These are phyloP conservation scores for Lentinus brumalis DNA, from an alignment of 768 basidiomycete genomes.

Conservation along the genomic window DNA sequence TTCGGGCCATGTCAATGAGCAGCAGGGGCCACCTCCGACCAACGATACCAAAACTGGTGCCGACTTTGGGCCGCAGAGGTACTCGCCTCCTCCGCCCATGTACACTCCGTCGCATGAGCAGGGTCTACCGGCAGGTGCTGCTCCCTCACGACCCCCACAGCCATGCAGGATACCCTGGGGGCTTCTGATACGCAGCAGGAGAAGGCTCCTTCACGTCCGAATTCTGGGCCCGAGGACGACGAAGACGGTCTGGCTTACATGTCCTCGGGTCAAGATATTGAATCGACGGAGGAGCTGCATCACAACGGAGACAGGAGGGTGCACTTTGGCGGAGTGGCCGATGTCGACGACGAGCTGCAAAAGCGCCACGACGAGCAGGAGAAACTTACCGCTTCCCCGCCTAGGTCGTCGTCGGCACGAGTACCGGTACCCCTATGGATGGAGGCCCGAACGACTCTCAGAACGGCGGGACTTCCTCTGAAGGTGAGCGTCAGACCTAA, in stretches of 20 bases:
- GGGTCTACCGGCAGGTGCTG: conserved; percentile 45
- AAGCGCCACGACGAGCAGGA: conserved; percentile 14
- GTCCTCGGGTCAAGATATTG: conserved; percentile 17
- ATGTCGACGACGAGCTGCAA: conserved; percentile 41
- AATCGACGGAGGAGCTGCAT: conserved; percentile 6
- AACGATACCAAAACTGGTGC: conserved; percentile 5
- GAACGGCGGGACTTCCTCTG: not conserved
- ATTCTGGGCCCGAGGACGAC: conserved; percentile 23
- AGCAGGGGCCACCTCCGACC: not conserved
- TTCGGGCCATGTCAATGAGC: not conserved
- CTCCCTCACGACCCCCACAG: conserved; percentile 30
- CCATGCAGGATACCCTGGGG: not conserved
- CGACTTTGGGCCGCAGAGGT: conserved; percentile 24
- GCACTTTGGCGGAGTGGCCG: conserved; percentile 44
- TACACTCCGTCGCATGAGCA: conserved; percentile 38
- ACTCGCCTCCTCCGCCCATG: conserved; percentile 36
- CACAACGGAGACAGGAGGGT: conserved; percentile 39
- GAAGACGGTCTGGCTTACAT: conserved; percentile 33
- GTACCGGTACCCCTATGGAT: not conserved
- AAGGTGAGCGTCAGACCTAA: not conserved
- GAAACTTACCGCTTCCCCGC: not conserved
- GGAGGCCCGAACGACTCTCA: not conserved
- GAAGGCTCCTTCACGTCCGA: conserved; percentile 9
- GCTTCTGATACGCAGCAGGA: not conserved
- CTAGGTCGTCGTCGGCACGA: conserved; percentile 12